Percentiles rank a stretch among this genome's conserved stretches.
Evolutionary conservation across 2,329 filamentous ascomycete genomes (phyloP).

Genomic region (Taxawa tesnikishii): DNA sequence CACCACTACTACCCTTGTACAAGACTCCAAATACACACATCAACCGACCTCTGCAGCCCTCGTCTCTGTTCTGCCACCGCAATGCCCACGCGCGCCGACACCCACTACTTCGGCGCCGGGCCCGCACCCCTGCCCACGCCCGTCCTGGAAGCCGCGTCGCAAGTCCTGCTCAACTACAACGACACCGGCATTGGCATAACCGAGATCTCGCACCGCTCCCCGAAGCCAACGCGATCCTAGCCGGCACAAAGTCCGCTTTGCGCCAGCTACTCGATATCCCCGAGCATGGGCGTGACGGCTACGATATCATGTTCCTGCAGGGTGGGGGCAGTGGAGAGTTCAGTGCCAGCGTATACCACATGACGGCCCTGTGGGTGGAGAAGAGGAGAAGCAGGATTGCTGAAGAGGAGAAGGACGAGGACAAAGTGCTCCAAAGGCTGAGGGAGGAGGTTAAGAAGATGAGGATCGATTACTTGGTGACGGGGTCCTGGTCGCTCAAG

Average conservation of each 20-base stretch:
- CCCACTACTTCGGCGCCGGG: constrained; percentile 82
- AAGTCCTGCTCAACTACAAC: constrained; percentile 71
- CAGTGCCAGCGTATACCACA: constrained; percentile 70
- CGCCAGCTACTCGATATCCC: constrained; percentile 67
- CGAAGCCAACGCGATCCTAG: constrained; percentile 66
- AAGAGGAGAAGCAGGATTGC: constrained; percentile 49
- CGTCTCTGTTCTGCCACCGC: constrained; percentile 2
- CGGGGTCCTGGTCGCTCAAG: constrained; percentile 83
- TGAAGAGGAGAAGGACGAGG: constrained; percentile 42
- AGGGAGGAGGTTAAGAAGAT: constrained; percentile 56
- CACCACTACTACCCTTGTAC: too few relatives aligned
- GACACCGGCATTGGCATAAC: constrained; percentile 72
- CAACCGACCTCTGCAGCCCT: not conserved
- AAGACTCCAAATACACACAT: too few relatives aligned
- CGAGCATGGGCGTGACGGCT: constrained; percentile 66
- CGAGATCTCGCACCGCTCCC: constrained; percentile 80
- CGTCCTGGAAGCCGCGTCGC: constrained; percentile 64
- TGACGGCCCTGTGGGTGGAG: constrained; percentile 72
- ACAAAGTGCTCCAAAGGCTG: constrained; percentile 48
- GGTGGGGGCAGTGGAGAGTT: constrained; percentile 80
- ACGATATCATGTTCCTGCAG: constrained; percentile 82
- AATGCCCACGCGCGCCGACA: constrained; percentile 63
- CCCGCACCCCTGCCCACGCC: constrained; percentile 75
- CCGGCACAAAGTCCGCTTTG: constrained; percentile 64
- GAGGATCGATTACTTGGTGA: constrained; percentile 80